Conservation (phyloP, 352 stramenopile species). For the Globisporangium spiculum region DNA sequence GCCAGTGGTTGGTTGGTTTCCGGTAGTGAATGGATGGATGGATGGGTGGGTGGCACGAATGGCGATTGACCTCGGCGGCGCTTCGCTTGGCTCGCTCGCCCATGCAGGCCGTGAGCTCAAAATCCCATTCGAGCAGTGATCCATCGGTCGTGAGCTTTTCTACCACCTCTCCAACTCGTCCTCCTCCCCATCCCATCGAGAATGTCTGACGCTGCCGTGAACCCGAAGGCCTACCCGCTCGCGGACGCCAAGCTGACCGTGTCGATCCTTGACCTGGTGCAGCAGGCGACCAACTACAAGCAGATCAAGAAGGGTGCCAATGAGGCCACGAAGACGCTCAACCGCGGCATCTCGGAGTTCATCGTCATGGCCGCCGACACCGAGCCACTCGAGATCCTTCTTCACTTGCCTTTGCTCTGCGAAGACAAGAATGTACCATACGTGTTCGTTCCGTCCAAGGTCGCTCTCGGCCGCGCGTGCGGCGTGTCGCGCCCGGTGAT, state of each 20-base stretch:
- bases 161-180: constrained; percentile 6
- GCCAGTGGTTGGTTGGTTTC: constrained; percentile 12
- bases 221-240: constrained; percentile 97
- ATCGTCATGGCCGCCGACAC: constrained; percentile 99
- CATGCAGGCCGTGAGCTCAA: constrained; percentile 20
- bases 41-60: not conserved
- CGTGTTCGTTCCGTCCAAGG: constrained; percentile 95
- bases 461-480: constrained; percentile 98
- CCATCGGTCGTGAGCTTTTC: constrained; percentile 87
- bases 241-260: constrained; percentile 98
- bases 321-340: constrained; percentile 99
- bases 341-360: constrained; percentile 99
- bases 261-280: constrained; percentile 98
- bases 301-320: constrained; percentile 99
- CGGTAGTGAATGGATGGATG: not conserved
- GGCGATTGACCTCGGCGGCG: not conserved
- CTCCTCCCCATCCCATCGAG: constrained; percentile 12
- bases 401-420: constrained; percentile 98
- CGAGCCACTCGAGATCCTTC: constrained; percentile 99
- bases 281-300: constrained; percentile 99
- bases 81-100: not conserved
- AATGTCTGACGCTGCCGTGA: constrained; percentile 84
- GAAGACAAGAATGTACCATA: constrained; percentile 97
- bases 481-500: constrained; percentile 99
- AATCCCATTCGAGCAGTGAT: constrained; percentile 73